phyloP scores from a whole-genome alignment of 345 rosid genomes.

The Isatis tinctoria region DNA sequence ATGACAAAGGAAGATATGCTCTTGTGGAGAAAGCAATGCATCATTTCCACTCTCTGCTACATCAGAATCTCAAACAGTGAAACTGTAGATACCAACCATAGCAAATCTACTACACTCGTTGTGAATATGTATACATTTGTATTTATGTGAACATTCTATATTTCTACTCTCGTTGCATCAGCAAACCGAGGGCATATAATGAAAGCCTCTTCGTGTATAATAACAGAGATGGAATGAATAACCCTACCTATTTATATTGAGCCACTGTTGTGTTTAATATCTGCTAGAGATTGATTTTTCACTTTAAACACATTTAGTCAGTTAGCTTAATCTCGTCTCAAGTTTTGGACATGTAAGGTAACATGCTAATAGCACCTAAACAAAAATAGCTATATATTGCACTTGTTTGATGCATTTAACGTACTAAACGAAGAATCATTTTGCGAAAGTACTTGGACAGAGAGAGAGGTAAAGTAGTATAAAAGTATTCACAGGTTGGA shows the following conservation, averaged over 20 bases:
- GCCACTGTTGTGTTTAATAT: neutral
- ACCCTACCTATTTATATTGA: neutral
- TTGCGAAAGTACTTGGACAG: neutral
- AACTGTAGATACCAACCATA: neutral
- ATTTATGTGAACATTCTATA: neutral
- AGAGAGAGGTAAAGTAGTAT: neutral
- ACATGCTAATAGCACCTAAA: neutral
- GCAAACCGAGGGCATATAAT: neutral
- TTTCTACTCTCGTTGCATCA: neutral
- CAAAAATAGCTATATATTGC: neutral
- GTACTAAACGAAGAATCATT: neutral
- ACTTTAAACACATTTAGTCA: neutral
- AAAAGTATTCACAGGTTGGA: conserved; percentile 20
- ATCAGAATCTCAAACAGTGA: conserved; percentile 35
- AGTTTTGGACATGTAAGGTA: neutral
- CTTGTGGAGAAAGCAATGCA: conserved; percentile 76
- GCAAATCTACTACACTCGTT: neutral
- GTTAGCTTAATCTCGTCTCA: neutral
- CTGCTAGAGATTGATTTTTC: neutral
- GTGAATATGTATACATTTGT: neutral
- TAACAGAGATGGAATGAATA: neutral
- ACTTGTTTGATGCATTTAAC: neutral
- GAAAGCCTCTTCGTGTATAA: neutral
- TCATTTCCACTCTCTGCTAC: conserved; percentile 62
- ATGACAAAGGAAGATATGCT: conserved; percentile 61